Percentiles rank a stretch among this genome's conserved stretches.
phyloP scores from a whole-genome alignment of 495 filamentous ascomycete species.

The Neurospora sp. region DNA sequence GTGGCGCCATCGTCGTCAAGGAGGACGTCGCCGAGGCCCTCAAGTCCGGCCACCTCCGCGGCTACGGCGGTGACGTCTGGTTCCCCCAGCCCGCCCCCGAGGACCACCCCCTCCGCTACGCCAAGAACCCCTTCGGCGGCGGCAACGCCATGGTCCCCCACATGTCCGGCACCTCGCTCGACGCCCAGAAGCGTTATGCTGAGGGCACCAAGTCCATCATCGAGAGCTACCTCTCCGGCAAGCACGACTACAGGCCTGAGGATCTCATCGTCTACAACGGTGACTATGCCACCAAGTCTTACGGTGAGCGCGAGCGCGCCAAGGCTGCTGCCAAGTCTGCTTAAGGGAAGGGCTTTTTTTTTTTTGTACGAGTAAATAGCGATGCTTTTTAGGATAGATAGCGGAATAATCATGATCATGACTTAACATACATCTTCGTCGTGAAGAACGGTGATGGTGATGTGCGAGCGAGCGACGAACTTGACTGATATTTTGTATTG shows the following conservation, averaged over 20 bases:
- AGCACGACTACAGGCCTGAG: conserved; percentile 76
- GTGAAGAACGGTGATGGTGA: neutral
- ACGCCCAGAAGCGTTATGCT: conserved; percentile 94
- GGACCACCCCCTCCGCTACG: conserved; percentile 89
- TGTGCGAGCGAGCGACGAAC: neutral
- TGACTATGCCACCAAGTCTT: conserved; percentile 93
- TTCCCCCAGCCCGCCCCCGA: conserved; percentile 81
- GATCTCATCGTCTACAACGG: conserved; percentile 89
- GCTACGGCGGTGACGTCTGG: conserved; percentile 91
- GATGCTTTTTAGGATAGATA: neutral
- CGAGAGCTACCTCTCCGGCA: conserved; percentile 79
- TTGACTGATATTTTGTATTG: neutral
- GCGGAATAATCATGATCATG: neutral
- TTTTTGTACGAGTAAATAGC: neutral
- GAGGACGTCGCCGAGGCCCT: conserved; percentile 95
- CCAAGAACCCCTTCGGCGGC: conserved; percentile 88
- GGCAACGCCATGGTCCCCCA: conserved; percentile 98
- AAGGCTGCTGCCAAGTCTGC: neutral
- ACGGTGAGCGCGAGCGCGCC: conserved; percentile 58
- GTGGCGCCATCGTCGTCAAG: conserved; percentile 98
- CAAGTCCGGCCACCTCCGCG: conserved; percentile 85
- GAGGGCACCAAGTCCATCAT: conserved; percentile 82
- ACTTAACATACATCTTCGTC: neutral
- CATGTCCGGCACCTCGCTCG: conserved; percentile 95
- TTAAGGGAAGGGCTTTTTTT: neutral